phyloP scores from a whole-genome alignment of 2,329 filamentous ascomycete genomes.

The Aspergillus sergii region DNA sequence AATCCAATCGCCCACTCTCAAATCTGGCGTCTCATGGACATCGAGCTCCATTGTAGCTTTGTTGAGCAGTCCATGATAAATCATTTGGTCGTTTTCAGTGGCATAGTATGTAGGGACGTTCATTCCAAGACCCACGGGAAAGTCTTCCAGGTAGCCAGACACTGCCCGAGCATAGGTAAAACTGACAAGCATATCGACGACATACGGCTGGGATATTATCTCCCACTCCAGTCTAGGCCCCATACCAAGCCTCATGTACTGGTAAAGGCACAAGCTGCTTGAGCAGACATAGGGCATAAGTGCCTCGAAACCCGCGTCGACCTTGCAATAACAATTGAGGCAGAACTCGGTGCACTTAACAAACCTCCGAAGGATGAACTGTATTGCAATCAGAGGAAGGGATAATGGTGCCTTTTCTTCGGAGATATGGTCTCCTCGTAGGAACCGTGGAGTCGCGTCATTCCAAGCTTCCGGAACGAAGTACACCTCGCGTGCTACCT shows the following conservation, averaged over 20 bases:
- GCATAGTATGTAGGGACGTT: conserved; percentile 46
- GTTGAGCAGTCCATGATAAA: conserved; percentile 9
- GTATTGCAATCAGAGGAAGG: conserved; percentile 64
- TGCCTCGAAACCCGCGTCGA: conserved; percentile 61
- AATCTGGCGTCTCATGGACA: conserved; percentile 34
- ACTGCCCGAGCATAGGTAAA: conserved; percentile 71
- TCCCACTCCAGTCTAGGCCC: conserved; percentile 85
- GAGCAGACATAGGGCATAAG: conserved; percentile 71
- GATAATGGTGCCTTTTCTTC: conserved; percentile 46
- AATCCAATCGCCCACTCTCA: conserved; percentile 59
- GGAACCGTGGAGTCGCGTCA: conserved; percentile 41
- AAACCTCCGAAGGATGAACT: conserved; percentile 77
- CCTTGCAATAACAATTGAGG: conserved; percentile 75
- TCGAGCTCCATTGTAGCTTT: conserved; percentile 44
- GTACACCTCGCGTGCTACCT: conserved; percentile 22
- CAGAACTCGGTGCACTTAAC: conserved; percentile 84
- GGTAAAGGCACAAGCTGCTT: conserved; percentile 75
- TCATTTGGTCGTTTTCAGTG: too few species aligned
- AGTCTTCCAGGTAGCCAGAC: conserved; percentile 48
- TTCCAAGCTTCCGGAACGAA: conserved; percentile 26
- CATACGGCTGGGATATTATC: conserved; percentile 74
- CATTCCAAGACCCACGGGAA: conserved; percentile 60
- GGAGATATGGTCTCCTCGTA: conserved; percentile 55
- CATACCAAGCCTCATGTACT: conserved; percentile 85
- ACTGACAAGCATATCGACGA: conserved; percentile 81